Conservation (phyloP, 2,329 filamentous ascomycete species). For the Arthrocladium fulminans region DNA sequence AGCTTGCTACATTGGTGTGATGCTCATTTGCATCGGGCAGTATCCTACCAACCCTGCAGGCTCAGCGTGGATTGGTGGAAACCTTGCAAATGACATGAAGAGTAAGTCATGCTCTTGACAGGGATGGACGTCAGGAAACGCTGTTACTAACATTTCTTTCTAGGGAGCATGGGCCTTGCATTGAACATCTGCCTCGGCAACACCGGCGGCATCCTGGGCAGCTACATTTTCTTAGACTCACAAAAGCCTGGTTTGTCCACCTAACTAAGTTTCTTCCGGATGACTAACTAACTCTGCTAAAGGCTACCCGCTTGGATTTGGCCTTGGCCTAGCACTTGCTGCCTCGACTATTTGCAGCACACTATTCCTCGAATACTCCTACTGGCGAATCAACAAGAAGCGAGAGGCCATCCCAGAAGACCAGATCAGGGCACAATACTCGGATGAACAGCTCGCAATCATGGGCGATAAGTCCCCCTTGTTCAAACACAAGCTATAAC, state of each 20-base stretch:
- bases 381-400: constrained; percentile 10
- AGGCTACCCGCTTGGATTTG: constrained; percentile 31
- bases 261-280: constrained; percentile 28
- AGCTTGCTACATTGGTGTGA: constrained; percentile 26
- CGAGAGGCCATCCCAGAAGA: constrained; percentile 10
- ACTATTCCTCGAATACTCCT: constrained; percentile 24
- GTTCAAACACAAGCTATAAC: neutral
- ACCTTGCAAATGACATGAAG: constrained; percentile 26
- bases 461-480: constrained; percentile 13
- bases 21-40: constrained; percentile 23
- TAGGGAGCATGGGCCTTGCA: constrained; percentile 24
- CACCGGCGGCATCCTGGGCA: constrained; percentile 27
- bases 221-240: constrained; percentile 30
- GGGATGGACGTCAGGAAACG: too few species aligned
- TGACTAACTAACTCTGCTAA: constrained; percentile 18
- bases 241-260: constrained; percentile 21
- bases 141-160: too few species aligned
- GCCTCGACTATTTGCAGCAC: constrained; percentile 28
- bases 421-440: constrained; percentile 10
- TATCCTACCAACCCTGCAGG: constrained; percentile 27
- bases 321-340: constrained; percentile 28
- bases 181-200: constrained; percentile 27
- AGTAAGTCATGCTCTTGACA: too few species aligned
- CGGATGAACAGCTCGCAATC: constrained; percentile 13
- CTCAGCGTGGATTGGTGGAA: constrained; percentile 26